Base-by-base conservation (phyloP, 345 rosid genomes). In the Iberis pinnata region DNA sequence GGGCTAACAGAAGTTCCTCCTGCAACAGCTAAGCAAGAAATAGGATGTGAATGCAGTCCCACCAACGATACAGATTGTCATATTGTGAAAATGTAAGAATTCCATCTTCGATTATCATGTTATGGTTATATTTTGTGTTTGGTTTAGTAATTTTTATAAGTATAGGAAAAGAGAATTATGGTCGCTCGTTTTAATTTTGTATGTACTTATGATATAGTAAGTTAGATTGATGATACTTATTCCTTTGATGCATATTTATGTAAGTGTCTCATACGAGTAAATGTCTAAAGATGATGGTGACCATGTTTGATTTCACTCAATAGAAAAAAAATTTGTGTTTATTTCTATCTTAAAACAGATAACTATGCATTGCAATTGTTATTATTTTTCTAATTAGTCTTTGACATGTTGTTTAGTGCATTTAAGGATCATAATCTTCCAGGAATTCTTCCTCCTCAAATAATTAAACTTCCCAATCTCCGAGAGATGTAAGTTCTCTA, bases 401-500 rank as follows among this genome's bases (percentile, higher is more conserved):
- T 53, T 43, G 22, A 32, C 53, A 22, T 70, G 65, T 62, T 46
- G 57, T 56, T 43, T 63, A 80, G 86, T 63, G 54, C 47, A 50
- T 67, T 78, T 63, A 80, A 78, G 67, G 61, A 63, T 31, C 74
- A 71, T 63, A 75, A 65, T 49, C 83, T 80, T 67, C 79, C 79
- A 18, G 86, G 86, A 51, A 65, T 25, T 17, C 83, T 80, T 67
- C 86, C 83, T 18, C 73, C 79, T 54, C 62, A 80, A 53, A 58
- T 80, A 29, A 29, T 19, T 27, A 72, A 73, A 61, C 86, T 80
- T 69, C 79, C 70, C 26, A 18, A 73, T 25, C 86, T 78, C 43
- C 60, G 26, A 41, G 67, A 65, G 51, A 61, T 80, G 86, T 80
- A 72, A 75, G 80, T 36, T 18, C 29, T 43, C 44, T 49, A 22